A percentile compares a stretch with the other conserved stretches of the same genome.
Evolutionary conservation across 1,284 basidiomycete genomes (phyloP).

Genomic region (Melampsora larici-populina): DNA sequence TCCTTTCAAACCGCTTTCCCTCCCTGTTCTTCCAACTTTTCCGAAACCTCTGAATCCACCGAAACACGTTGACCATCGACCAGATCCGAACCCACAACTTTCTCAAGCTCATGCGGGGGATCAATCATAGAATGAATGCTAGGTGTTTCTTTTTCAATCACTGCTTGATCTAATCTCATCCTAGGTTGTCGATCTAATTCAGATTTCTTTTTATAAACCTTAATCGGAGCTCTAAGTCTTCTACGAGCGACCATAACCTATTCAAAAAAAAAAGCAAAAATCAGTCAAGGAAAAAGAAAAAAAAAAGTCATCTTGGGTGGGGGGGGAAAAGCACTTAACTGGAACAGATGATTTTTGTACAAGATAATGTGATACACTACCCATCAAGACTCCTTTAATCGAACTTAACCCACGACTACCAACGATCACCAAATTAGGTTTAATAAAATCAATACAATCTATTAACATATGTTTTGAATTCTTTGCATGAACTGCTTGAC

Average conservation of each 20-base stretch:
- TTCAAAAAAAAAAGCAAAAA: background rate
- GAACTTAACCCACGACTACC: conserved; percentile 8
- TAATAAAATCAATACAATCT: conserved; percentile 2
- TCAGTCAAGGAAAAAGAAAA: background rate
- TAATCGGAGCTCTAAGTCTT: background rate
- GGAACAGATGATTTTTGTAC: conserved; percentile 16
- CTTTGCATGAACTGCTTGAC: conserved; percentile 9
- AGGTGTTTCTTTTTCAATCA: no score
- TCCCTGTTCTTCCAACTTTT: no score
- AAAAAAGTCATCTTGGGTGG: no score
- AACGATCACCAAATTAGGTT: conserved; percentile 13
- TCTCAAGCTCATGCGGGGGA: no score
- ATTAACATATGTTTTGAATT: conserved; percentile 6
- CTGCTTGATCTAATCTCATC: no score
- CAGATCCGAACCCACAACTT: no score
- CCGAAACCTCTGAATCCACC: background rate
- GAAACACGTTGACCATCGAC: no score
- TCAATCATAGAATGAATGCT: no score
- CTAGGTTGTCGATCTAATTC: no score
- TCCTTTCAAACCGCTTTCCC: no score
- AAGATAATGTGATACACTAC: conserved; percentile 4
- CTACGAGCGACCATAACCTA: background rate
- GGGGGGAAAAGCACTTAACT: background rate
- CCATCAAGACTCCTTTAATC: conserved; percentile 5
- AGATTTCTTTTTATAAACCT: conserved; percentile 3